Evolutionary conservation across 371 early-diverging fungal species (phyloP), one percentile per base, ranked within the genome.

Genomic region (Homolaphlyctis polyrhiza): DNA sequence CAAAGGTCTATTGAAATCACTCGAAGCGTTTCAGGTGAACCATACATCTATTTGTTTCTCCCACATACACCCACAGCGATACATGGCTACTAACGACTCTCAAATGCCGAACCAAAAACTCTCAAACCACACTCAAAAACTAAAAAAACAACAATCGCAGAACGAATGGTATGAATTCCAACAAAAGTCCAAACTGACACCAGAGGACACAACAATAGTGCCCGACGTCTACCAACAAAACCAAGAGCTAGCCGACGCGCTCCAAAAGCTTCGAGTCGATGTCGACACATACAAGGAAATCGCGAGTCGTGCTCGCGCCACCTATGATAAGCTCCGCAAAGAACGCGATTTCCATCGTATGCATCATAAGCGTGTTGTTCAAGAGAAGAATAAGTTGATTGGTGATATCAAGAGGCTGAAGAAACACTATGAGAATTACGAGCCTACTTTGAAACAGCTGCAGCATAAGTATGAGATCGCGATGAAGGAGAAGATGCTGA

Each of bases 311-410:
- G 80, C 80, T 0, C 67, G 78, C 5, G 66, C 80, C 0, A 78
- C 77, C 0, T 80, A 78, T 65, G 78, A 80, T 58, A 76, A 78
- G 52, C 71, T 81, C 18, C 69, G 76, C 16, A 80, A 83, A 64
- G 81, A 80, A 62, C 71, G 79, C 35, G 78, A 83, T 62, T 81
- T 81, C 60, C 81, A 81, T 63, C 66, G 81, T 8, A 79, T 83
- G 78, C 83, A 83, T 64, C 81, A 83, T 66, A 76, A 79, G 55
- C 74, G 83, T 29, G 79, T 79, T 27, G 78, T 77, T 27, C 83
- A 83, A 59, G 83, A 83, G 57, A 83, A 83, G 57, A 65, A 70
- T 48, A 63, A 70, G 21, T 62, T 79, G 36, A 66, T 77, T 25
- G 60, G 55, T 21, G 81, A 83, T 62, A 73, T 77, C 64, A 77